phyloP scores from a whole-genome alignment of 306 rosid species.

The Lathyrus tuberosus region DNA sequence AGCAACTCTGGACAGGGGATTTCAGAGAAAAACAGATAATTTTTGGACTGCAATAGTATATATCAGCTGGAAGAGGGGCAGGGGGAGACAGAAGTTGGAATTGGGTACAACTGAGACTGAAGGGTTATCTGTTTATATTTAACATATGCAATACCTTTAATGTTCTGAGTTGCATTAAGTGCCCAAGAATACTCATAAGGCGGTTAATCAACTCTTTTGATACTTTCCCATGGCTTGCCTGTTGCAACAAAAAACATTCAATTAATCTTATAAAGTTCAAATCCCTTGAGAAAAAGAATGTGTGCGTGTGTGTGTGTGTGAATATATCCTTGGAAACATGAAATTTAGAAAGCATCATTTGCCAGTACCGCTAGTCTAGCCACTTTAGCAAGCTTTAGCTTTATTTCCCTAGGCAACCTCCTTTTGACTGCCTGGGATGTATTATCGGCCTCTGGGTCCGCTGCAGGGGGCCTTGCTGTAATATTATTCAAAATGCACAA shows the following conservation, averaged over 20 bases:
- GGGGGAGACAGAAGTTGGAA: conserved; percentile 28
- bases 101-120: conserved; percentile 22
- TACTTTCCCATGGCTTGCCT: conserved; percentile 95
- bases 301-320: not conserved
- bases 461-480: conserved; percentile 92
- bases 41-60: conserved; percentile 7
- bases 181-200: conserved; percentile 94
- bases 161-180: conserved; percentile 94
- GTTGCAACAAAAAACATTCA: conserved; percentile 53
- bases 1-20: conserved; percentile 12
- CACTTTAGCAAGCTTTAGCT: conserved; percentile 95
- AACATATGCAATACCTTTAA: conserved; percentile 66
- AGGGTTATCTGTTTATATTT: conserved; percentile 22
- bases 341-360: conserved; percentile 33
- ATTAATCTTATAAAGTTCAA: conserved; percentile 29
- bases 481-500: conserved; percentile 34
- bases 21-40: conserved; percentile 21
- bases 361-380: conserved; percentile 88
- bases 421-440: conserved; percentile 81
- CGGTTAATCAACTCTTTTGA: conserved; percentile 87
- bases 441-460: conserved; percentile 78
- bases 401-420: conserved; percentile 96
- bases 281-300: conserved; percentile 1
- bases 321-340: conserved; percentile 23
- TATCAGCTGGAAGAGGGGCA: conserved; percentile 19